Evolutionary conservation across 768 basidiomycete species (phyloP).

Genomic region (Pleurotus tuber-regium): DNA sequence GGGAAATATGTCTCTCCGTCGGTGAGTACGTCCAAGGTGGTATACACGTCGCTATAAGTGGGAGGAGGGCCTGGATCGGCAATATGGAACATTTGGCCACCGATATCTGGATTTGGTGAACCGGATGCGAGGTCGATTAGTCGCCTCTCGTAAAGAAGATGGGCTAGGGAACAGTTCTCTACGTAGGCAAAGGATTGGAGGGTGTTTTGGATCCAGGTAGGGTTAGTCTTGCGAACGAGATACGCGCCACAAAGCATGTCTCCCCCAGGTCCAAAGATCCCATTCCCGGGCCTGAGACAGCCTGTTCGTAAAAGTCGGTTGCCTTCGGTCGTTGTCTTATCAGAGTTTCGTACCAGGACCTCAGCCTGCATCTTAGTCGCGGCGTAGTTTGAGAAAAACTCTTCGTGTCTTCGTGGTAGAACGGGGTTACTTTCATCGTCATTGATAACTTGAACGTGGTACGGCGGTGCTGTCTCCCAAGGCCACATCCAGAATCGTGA

Average conservation of each 20-base stretch:
- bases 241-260: conserved; percentile 68
- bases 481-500: conserved; percentile 71
- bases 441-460: conserved; percentile 60
- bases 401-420: conserved; percentile 50
- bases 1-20: conserved; percentile 58
- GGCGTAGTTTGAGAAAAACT: conserved; percentile 81
- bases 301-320: conserved; percentile 55
- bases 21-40: conserved; percentile 50
- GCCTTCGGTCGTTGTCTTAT: conserved; percentile 24
- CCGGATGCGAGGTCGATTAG: conserved; percentile 48
- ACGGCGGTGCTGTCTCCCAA: conserved; percentile 60
- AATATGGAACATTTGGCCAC: conserved; percentile 68
- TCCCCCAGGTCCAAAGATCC: conserved; percentile 72
- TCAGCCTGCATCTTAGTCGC: conserved; percentile 63
- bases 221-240: conserved; percentile 56
- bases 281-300: conserved; percentile 76
- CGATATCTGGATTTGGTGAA: conserved; percentile 55
- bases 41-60: conserved; percentile 64
- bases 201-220: conserved; percentile 57
- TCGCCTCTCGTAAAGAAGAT: conserved; percentile 70
- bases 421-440: conserved; percentile 48
- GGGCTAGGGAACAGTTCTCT: conserved; percentile 72
- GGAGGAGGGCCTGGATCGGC: conserved; percentile 63
- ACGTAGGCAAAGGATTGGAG: conserved; percentile 70
- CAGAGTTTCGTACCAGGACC: conserved; percentile 34